A percentile compares a stretch with the other conserved stretches of the same genome.
Conservation (phyloP, 148 eudicot genomes). For the Rhododendron simsii region DNA sequence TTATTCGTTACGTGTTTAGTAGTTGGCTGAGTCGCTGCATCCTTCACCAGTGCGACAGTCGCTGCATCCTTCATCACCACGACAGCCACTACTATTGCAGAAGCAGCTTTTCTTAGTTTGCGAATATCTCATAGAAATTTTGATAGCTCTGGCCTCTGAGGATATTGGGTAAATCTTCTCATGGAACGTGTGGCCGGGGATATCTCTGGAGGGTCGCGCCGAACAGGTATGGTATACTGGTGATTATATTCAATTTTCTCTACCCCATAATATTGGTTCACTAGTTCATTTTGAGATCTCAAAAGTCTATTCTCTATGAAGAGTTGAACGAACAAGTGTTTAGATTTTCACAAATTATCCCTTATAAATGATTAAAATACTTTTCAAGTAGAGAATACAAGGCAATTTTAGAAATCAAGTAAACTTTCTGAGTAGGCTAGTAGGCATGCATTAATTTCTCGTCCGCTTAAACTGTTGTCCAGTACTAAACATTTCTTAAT, state of each 20-base stretch:
- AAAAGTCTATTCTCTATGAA: not conserved
- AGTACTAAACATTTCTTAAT: not conserved
- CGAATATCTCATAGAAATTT: not conserved
- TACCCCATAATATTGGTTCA: not conserved
- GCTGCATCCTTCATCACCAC: not conserved
- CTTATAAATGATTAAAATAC: not conserved
- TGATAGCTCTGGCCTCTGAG: not conserved
- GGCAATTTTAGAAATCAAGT: not conserved
- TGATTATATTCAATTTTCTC: not conserved
- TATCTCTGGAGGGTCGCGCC: constrained; percentile 26
- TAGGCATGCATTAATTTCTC: not conserved
- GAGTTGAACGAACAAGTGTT: not conserved
- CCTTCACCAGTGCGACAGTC: not conserved
- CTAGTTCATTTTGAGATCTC: not conserved
- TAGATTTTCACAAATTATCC: not conserved
- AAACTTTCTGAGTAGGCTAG: not conserved
- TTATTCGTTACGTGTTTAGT: not conserved
- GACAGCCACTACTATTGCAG: not conserved
- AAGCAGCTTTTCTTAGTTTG: not conserved
- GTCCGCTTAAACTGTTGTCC: not conserved
- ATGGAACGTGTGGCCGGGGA: constrained; percentile 33
- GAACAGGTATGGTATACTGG: constrained; percentile 25
- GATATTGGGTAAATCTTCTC: constrained; percentile 12
- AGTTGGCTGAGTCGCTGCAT: constrained; percentile 6
- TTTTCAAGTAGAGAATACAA: not conserved